Percentiles rank a stretch among this genome's conserved stretches.
Conservation (phyloP, 345 rosid species). For the Garcia nutans region DNA sequence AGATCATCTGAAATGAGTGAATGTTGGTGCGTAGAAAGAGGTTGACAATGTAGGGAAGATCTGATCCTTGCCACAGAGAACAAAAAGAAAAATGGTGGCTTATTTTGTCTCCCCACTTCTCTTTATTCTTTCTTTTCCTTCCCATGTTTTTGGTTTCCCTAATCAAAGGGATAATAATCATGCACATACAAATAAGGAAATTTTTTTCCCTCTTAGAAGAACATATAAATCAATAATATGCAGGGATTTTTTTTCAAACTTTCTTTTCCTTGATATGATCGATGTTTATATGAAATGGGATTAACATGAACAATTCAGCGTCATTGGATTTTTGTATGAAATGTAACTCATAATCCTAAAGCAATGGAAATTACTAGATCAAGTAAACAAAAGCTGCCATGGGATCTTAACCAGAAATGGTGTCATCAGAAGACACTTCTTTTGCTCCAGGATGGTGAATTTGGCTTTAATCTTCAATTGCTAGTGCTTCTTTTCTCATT, state of each 20-base stretch:
- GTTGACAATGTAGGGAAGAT: not conserved
- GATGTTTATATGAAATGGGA: not conserved
- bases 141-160: too few species aligned
- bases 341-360: not conserved
- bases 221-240: not conserved
- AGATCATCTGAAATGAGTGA: not conserved
- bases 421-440: slow-evolving; percentile 1
- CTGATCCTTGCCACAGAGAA: too few species aligned
- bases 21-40: not conserved
- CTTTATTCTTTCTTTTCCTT: too few species aligned
- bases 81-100: too few species aligned
- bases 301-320: too few species aligned
- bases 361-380: not conserved
- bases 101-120: too few species aligned
- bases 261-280: too few species aligned
- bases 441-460: not conserved
- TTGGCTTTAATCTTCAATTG: not conserved
- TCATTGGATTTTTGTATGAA: not conserved
- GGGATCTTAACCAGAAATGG: not conserved
- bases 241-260: not conserved
- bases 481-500: not conserved
- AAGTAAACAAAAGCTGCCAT: not conserved
- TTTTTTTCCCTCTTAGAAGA: not conserved
- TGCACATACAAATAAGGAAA: not conserved
- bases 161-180: too few species aligned